phyloP scores from a whole-genome alignment of 2,329 filamentous ascomycete genomes.

The Alternaria alternata region DNA sequence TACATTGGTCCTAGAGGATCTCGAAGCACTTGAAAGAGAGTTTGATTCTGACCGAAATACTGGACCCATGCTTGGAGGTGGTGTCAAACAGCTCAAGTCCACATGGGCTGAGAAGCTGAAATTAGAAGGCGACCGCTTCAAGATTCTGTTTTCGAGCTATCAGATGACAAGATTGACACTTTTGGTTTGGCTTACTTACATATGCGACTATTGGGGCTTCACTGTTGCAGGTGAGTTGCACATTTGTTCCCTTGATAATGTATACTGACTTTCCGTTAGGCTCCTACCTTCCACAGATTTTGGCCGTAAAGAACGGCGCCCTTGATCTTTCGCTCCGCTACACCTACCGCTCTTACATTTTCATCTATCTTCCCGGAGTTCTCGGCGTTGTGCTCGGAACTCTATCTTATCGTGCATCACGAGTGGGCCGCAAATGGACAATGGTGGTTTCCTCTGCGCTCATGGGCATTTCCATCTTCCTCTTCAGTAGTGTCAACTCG shows the following conservation, averaged over 20 bases:
- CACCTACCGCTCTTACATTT: conserved; percentile 64
- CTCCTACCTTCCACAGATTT: conserved; percentile 59
- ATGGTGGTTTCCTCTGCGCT: conserved; percentile 55
- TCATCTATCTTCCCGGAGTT: conserved; percentile 63
- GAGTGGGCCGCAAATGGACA: conserved; percentile 57
- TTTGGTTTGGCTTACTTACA: conserved; percentile 61
- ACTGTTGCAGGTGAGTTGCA: conserved; percentile 53
- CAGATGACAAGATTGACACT: conserved; percentile 57
- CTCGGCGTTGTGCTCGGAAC: conserved; percentile 61
- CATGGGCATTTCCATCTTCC: conserved; percentile 57
- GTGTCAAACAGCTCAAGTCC: conserved; percentile 39
- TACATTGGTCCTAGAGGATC: conserved; percentile 45
- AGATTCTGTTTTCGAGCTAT: conserved; percentile 54
- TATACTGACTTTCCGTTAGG: conserved; percentile 39
- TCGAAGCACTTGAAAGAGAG: conserved; percentile 47
- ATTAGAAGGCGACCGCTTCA: conserved; percentile 55
- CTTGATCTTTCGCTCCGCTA: conserved; percentile 54
- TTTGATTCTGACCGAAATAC: conserved; percentile 32
- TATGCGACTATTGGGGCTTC: conserved; percentile 61
- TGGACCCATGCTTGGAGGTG: conserved; percentile 41
- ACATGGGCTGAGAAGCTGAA: conserved; percentile 48
- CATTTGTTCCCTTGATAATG: not conserved
- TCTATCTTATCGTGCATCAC: conserved; percentile 56
- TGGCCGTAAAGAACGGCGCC: conserved; percentile 61
- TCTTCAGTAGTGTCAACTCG: conserved; percentile 56